Evolutionary conservation across 305 asterid species (phyloP).

Genomic region (Fraxinus nigra): DNA sequence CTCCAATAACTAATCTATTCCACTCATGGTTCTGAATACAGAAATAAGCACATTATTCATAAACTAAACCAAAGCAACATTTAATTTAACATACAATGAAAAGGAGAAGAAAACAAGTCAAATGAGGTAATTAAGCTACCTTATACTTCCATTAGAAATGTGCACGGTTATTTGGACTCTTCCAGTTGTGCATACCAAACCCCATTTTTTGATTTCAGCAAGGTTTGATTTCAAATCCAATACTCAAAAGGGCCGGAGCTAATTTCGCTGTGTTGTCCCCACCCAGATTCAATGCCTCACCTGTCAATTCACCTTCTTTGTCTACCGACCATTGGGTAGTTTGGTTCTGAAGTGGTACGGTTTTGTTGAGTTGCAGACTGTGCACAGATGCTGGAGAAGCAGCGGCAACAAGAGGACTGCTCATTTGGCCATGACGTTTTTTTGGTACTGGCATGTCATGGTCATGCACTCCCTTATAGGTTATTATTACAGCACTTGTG

Average conservation of each 20-base stretch:
- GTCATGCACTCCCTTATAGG: constrained; percentile 76
- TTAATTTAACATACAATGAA: constrained; percentile 24
- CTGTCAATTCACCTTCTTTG: constrained; percentile 52
- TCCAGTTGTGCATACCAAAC: neutral
- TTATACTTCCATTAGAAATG: constrained; percentile 8
- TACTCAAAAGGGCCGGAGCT: constrained; percentile 57
- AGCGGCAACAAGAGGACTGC: constrained; percentile 36
- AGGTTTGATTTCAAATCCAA: constrained; percentile 79
- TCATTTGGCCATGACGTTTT: constrained; percentile 52
- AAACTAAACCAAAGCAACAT: constrained; percentile 27
- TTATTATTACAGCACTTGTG: constrained; percentile 53
- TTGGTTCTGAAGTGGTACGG: constrained; percentile 33
- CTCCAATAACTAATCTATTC: constrained; percentile 28
- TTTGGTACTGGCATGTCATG: constrained; percentile 80
- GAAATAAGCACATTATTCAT: constrained; percentile 23
- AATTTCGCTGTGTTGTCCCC: constrained; percentile 48
- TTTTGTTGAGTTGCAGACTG: constrained; percentile 27
- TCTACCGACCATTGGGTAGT: constrained; percentile 58
- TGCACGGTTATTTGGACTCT: constrained; percentile 12
- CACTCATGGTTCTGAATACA: constrained; percentile 21
- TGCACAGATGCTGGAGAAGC: constrained; percentile 40
- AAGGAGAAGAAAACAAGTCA: neutral
- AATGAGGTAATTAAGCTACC: constrained; percentile 18
- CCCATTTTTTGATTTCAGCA: constrained; percentile 38
- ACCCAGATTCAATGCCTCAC: constrained; percentile 39